Conservation (phyloP, 345 rosid genomes). For the Syzygium grande region DNA sequence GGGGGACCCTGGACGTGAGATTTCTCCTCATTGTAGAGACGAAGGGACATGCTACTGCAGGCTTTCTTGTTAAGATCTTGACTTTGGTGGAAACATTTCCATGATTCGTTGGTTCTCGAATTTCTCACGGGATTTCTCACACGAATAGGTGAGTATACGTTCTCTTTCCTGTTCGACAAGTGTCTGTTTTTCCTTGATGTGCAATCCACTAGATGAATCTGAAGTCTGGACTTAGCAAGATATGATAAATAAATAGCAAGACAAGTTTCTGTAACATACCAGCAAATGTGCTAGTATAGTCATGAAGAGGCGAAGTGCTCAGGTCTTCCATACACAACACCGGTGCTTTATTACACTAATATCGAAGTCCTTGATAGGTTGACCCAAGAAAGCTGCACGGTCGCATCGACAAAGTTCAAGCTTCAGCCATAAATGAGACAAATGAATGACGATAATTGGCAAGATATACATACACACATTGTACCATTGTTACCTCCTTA, state of each 20-base stretch:
- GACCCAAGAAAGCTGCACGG: constrained; percentile 62
- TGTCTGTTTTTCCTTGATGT: too few relatives aligned
- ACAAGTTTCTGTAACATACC: too few relatives aligned
- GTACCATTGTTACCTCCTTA: not conserved
- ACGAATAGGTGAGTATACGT: not conserved
- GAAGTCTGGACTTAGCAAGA: not conserved
- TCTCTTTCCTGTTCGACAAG: not conserved
- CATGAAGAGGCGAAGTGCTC: constrained; percentile 82
- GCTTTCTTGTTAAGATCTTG: not conserved
- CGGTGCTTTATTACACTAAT: constrained; percentile 84
- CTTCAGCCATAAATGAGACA: not conserved
- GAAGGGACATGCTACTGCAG: not conserved
- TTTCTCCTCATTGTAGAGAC: not conserved
- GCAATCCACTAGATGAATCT: not conserved
- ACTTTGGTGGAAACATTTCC: not conserved
- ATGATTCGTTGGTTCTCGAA: not conserved
- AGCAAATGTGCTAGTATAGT: too few relatives aligned
- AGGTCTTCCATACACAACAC: constrained; percentile 80
- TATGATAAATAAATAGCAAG: too few relatives aligned
- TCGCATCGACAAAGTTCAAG: not conserved
- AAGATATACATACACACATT: not conserved
- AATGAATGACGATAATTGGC: not conserved
- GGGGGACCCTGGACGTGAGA: not conserved
- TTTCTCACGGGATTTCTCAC: not conserved
- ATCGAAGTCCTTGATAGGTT: constrained; percentile 52